A percentile compares a stretch with the other conserved stretches of the same genome.
Conservation (phyloP, 225 moss, liverwort and hornwort genomes). For the Sphagnum contortum region DNA sequence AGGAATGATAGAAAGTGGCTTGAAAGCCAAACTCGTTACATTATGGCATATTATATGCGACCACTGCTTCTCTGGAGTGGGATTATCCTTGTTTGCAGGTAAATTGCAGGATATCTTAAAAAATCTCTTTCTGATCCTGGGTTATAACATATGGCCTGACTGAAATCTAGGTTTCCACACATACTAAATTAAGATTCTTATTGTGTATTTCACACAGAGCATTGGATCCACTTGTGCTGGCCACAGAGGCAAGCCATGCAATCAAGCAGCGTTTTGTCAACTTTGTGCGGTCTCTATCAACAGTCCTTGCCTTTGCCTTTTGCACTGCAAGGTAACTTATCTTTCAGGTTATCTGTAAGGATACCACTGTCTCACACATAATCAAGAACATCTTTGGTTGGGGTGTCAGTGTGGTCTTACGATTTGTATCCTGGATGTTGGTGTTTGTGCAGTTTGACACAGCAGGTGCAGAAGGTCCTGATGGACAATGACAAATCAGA, state of each 20-base stretch:
- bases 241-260: constrained; percentile 60
- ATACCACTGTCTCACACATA: too few relatives aligned
- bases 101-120: not conserved
- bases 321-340: constrained; percentile 74
- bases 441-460: constrained; percentile 60
- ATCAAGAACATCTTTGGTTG: too few relatives aligned
- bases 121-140: not conserved
- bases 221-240: constrained; percentile 58
- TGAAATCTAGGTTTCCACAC: not conserved
- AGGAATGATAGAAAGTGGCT: constrained; percentile 71
- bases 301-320: constrained; percentile 74
- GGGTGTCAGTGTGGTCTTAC: too few relatives aligned
- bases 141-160: not conserved
- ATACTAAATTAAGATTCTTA: not conserved
- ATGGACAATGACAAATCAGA: constrained; percentile 58
- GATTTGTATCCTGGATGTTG: not conserved
- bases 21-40: constrained; percentile 52
- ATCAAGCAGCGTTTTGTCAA: constrained; percentile 71
- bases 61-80: constrained; percentile 72
- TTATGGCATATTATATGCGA: constrained; percentile 51
- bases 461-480: constrained; percentile 70
- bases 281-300: constrained; percentile 77
- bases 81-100: constrained; percentile 89
- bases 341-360: too few relatives aligned
- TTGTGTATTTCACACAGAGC: constrained; percentile 36